Evolutionary conservation across 2,329 filamentous ascomycete species (phyloP).

Genomic region (Colletotrichum gloeosporioides): DNA sequence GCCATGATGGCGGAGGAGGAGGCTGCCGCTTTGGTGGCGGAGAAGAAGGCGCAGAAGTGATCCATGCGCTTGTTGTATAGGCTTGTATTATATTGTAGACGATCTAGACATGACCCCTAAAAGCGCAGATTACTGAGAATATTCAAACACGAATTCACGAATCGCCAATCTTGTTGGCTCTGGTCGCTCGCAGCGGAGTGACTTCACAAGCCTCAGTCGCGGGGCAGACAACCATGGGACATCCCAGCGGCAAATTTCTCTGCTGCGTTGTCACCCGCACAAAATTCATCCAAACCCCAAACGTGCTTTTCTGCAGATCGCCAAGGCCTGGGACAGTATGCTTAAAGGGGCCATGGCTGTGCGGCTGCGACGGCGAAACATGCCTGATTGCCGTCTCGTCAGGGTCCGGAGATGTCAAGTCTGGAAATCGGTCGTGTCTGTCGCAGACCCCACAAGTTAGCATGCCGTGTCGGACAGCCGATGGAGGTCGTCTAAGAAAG

Average conservation of each 20-base stretch:
- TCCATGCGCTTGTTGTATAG: background rate
- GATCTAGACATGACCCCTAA: background rate
- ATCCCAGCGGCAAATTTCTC: background rate
- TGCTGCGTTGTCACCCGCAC: background rate
- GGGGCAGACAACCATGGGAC: background rate
- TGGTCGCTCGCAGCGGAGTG: background rate
- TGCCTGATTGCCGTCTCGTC: background rate
- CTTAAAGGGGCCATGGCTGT: background rate
- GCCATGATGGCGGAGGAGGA: slow-evolving; percentile 70
- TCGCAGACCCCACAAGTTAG: background rate
- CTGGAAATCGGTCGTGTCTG: background rate
- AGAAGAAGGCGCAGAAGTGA: slow-evolving; percentile 18
- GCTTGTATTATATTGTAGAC: slow-evolving; percentile 3
- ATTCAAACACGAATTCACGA: background rate
- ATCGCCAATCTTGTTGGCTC: background rate
- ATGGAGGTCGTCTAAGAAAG: background rate
- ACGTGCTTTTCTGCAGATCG: background rate
- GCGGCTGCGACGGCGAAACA: background rate
- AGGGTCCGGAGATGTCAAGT: background rate
- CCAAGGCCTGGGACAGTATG: slow-evolving; percentile 1
- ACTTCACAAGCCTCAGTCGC: background rate
- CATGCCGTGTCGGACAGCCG: background rate
- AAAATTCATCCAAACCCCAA: background rate
- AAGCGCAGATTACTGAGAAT: background rate
- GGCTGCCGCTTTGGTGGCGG: slow-evolving; percentile 29